Evolutionary conservation across 129 eudicot genomes (phyloP), one percentile per base, ranked within the genome.

Genomic region (Chrysanthemum makinoi): DNA sequence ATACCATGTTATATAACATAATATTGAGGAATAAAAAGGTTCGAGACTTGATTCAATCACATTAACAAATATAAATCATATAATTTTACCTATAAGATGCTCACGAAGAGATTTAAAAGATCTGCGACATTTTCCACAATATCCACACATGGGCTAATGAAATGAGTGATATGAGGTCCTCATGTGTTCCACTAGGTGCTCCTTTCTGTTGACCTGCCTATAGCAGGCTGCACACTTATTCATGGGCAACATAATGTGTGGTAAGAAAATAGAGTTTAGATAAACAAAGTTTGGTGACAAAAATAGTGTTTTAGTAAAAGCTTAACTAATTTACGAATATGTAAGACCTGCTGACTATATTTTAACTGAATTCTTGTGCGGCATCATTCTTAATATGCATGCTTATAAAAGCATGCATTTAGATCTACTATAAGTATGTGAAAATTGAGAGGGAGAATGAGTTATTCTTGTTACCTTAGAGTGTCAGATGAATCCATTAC

Each of bases 181-280:
- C 96, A 93, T 93, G 84, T 93, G 98, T 76, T 93, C 98, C 77
- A 93, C 96, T 39, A 93, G 85, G 80, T 93, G 96, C 83, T 89
- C 98, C 87, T 64, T 85, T 74, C 62, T 87, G 92, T 93, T 93
- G 83, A 89, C 89, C 80, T 93, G 98, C 77, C 96, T 85, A 80
- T 83, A 93, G 89, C 98, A 93, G 59, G 91, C 95, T 17, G 95
- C 91, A 81, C 98, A 93, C 77, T 89, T 93, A 73, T 93, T 93
- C 92, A 96, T 93, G 88, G 43, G 46, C 68, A 75, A 54, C 46
- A 72, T 51, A 52, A 62, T 39, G 39, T 33, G 39, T 33, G 39
- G 39, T 33, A 33, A 33, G 39, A 33, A 33, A 33, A 4, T 33
- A 33, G 39, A 4, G 39, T 33, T 33, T 33, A 33, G 39, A 4